Evolutionary conservation across 441 rosid species (phyloP).

Genomic region (Bruguiera hainesii): DNA sequence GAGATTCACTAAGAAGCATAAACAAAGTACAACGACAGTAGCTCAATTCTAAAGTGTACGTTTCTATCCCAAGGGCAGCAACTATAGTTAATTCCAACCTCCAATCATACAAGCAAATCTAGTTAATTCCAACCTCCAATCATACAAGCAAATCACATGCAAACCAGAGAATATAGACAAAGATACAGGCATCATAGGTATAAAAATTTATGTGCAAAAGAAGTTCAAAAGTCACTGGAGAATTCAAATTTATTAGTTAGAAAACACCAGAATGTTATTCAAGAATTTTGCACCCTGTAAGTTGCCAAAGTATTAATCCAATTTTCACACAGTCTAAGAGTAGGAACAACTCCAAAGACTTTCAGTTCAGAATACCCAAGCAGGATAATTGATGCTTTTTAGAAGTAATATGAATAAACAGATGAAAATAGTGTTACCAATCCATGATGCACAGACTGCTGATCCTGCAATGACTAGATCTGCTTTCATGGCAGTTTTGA

Average conservation of each 20-base stretch:
- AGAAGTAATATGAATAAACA: conserved; percentile 9
- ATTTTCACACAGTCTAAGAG: no score
- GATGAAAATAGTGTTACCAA: conserved; percentile 46
- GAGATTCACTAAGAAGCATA: not conserved
- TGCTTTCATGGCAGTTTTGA: conserved; percentile 93
- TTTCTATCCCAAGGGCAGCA: not conserved
- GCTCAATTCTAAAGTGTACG: not conserved
- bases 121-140: not conserved
- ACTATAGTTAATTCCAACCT: not conserved
- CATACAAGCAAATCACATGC: not conserved
- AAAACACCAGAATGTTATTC: not conserved
- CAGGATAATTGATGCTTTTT: conserved; percentile 6
- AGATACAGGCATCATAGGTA: no score
- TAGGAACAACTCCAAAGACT: no score
- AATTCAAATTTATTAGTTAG: no score
- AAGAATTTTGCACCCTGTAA: not conserved
- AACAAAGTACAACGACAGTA: not conserved
- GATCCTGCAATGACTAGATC: conserved; percentile 97
- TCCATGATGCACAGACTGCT: conserved; percentile 96
- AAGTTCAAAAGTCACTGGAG: no score
- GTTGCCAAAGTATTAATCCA: no score
- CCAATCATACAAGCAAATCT: not conserved
- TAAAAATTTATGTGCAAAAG: no score
- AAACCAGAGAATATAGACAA: no score
- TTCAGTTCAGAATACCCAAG: not conserved